Percentiles rank a stretch among this genome's conserved stretches.
Evolutionary conservation across 768 basidiomycete genomes (phyloP).

Genomic region (Panaeolus cyanescens): DNA sequence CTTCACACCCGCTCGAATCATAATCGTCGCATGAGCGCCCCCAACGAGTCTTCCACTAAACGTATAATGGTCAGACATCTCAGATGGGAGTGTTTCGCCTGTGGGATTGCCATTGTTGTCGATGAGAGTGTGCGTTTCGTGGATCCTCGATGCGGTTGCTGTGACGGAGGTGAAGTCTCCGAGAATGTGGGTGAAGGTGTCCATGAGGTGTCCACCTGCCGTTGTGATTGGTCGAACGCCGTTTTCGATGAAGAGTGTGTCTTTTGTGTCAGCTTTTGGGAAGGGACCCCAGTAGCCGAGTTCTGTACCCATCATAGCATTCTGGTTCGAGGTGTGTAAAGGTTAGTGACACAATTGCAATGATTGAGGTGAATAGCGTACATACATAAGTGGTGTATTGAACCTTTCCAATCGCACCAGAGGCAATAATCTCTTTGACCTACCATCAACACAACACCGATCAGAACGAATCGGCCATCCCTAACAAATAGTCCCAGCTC

Average conservation of each 20-base stretch:
- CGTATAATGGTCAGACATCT: conserved; percentile 8
- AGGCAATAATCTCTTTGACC: background rate
- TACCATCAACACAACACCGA: background rate
- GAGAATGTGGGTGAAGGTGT: conserved; percentile 9
- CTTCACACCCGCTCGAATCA: conserved; percentile 2
- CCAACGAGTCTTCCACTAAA: conserved; percentile 7
- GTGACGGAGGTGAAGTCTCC: conserved; percentile 11
- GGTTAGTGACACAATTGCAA: background rate
- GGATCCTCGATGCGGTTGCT: conserved; percentile 5
- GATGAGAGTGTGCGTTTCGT: conserved; percentile 4
- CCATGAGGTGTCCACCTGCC: conserved; percentile 10
- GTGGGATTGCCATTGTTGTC: conserved; percentile 5
- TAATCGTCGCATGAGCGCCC: conserved; percentile 6
- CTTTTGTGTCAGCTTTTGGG: background rate
- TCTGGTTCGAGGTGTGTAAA: background rate
- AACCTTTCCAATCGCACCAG: background rate
- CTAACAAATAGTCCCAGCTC: no score
- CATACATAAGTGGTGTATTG: background rate
- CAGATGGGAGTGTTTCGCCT: background rate
- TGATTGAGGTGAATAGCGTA: background rate
- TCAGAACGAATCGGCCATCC: no score
- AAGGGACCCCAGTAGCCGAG: background rate
- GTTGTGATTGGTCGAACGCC: background rate
- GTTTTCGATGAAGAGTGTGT: background rate
- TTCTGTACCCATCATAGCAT: background rate